These are phyloP conservation scores for Colletotrichum scovillei DNA, from an alignment of 2,329 filamentous ascomycete genomes.

Conservation along the genomic window DNA sequence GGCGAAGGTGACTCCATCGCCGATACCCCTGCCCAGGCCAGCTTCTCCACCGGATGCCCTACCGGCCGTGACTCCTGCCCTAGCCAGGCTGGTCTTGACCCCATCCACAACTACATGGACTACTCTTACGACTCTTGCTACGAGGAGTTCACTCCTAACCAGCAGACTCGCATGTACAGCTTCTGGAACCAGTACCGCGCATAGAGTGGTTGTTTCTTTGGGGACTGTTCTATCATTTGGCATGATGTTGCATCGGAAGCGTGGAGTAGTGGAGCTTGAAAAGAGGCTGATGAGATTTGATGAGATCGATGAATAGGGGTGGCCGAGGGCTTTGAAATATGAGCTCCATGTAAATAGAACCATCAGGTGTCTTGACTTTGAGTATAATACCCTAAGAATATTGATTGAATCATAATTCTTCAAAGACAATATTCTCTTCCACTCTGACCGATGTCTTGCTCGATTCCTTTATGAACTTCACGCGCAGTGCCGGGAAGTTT, in stretches of 20 bases:
- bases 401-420: neutral
- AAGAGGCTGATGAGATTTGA: neutral
- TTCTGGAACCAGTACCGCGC: constrained; percentile 51
- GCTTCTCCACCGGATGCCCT: constrained; percentile 48
- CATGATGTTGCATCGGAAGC: neutral
- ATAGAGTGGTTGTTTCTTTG: constrained; percentile 1
- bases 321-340: neutral
- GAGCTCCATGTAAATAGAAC: neutral
- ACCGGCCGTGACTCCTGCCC: constrained; percentile 50
- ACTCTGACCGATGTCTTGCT: no score
- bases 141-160: constrained; percentile 56
- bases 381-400: neutral
- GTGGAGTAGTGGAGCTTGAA: neutral
- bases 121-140: constrained; percentile 57
- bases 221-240: neutral
- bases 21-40: constrained; percentile 54
- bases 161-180: constrained; percentile 53
- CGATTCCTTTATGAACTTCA: neutral
- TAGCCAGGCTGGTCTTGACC: constrained; percentile 44
- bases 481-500: constrained; percentile 24
- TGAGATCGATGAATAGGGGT: neutral
- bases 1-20: constrained; percentile 50
- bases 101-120: constrained; percentile 54
- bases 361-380: neutral
- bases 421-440: no score